phyloP scores from a whole-genome alignment of 345 rosid species.

The Jatropha curcas region DNA sequence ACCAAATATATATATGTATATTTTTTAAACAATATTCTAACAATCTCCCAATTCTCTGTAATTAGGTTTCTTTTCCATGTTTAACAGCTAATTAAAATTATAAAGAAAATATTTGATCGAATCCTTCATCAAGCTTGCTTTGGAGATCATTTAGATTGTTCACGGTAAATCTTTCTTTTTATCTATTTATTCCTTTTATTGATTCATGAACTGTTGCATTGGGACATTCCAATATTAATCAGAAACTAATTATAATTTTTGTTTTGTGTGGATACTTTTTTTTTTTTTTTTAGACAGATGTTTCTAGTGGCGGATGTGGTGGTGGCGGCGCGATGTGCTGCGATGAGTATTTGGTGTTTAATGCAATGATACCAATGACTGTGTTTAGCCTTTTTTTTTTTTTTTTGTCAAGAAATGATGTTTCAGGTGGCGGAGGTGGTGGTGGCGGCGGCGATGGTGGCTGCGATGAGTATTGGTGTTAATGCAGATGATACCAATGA shows the following conservation, averaged over 20 bases:
- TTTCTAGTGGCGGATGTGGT: background rate
- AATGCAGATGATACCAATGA: slow-evolving; percentile 54
- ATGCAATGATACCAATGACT: too few relatives aligned
- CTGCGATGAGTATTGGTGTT: slow-evolving; percentile 23
- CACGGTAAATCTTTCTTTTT: background rate
- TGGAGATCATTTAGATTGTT: too few relatives aligned
- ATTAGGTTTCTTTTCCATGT: background rate
- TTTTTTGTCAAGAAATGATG: slow-evolving; percentile 6
- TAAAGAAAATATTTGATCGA: background rate
- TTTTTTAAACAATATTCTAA: background rate
- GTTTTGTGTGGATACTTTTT: background rate
- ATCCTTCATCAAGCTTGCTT: background rate
- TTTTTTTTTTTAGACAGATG: background rate
- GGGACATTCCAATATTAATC: background rate
- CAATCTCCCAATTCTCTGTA: slow-evolving; percentile 5
- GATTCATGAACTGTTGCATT: background rate
- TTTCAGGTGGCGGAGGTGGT: background rate
- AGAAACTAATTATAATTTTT: background rate
- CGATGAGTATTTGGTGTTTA: too few relatives aligned
- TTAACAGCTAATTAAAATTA: background rate
- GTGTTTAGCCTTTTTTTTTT: too few relatives aligned
- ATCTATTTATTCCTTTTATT: background rate
- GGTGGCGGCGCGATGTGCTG: too few relatives aligned
- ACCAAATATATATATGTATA: background rate
- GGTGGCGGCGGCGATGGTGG: slow-evolving; percentile 14